Percentiles rank a stretch among this genome's conserved stretches.
These are phyloP conservation scores for Saccharomycopsis crataegensis DNA, from an alignment of 1,139 yeast species.

Conservation along the genomic window DNA sequence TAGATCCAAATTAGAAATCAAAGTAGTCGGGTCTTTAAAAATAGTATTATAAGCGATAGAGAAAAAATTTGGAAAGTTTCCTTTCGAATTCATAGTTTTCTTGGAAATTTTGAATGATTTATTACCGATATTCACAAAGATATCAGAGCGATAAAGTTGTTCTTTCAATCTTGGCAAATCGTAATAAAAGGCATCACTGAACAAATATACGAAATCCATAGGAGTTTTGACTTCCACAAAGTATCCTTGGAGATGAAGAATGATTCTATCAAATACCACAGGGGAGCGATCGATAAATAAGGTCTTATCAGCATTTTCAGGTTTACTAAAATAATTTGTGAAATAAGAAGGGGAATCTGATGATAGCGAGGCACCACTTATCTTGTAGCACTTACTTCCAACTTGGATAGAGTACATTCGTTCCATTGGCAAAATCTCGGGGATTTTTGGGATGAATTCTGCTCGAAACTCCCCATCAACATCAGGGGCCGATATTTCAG, in stretches of 20 bases:
- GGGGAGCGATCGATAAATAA: constrained; percentile 79
- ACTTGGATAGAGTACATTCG: constrained; percentile 67
- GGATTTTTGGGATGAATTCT: constrained; percentile 31
- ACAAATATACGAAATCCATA: constrained; percentile 51
- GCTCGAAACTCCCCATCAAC: constrained; percentile 1
- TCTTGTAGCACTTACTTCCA: constrained; percentile 42
- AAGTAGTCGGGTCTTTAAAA: constrained; percentile 38
- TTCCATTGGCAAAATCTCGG: constrained; percentile 54
- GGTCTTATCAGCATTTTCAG: constrained; percentile 35
- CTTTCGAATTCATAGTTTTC: constrained; percentile 44
- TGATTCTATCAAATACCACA: constrained; percentile 55
- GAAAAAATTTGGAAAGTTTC: constrained; percentile 74
- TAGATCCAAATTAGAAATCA: constrained; percentile 36
- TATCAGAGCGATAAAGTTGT: constrained; percentile 44
- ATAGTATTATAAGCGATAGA: constrained; percentile 50
- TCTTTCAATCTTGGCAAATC: constrained; percentile 50
- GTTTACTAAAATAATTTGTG: constrained; percentile 33
- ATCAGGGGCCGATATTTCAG: neutral
- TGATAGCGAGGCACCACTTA: constrained; percentile 78
- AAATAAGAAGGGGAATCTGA: constrained; percentile 60
- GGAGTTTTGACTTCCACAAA: constrained; percentile 52
- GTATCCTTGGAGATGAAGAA: constrained; percentile 74
- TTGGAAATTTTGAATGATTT: constrained; percentile 52
- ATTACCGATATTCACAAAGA: constrained; percentile 58
- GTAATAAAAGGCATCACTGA: constrained; percentile 71